These are phyloP conservation scores for Corchorus olitorius DNA, from an alignment of 345 rosid species.

Conservation along the genomic window DNA sequence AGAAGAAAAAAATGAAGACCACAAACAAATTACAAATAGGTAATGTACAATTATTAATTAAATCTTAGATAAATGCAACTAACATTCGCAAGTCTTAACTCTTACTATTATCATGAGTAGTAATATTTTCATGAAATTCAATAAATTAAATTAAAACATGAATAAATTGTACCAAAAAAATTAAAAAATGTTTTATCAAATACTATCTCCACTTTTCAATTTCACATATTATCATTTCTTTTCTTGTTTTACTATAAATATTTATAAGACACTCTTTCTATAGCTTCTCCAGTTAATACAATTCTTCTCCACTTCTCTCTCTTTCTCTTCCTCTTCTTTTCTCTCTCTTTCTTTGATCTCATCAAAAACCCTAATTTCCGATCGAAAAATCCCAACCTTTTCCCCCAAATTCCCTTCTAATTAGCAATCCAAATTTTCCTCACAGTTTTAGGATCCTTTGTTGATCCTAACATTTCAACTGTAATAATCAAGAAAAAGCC, in stretches of 20 bases:
- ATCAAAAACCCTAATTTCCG: slow-evolving; percentile 54
- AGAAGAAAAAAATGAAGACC: too few relatives aligned
- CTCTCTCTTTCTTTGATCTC: slow-evolving; percentile 44
- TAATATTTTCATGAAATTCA: too few relatives aligned
- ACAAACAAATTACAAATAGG: too few relatives aligned
- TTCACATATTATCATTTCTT: neutral
- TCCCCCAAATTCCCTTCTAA: neutral
- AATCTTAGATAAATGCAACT: neutral
- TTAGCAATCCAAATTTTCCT: neutral
- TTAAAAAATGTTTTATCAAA: neutral
- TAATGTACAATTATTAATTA: too few relatives aligned
- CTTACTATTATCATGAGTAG: neutral
- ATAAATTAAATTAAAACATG: too few relatives aligned
- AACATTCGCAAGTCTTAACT: neutral
- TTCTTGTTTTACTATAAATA: slow-evolving; percentile 6
- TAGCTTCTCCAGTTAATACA: slow-evolving; percentile 28
- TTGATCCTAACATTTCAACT: neutral
- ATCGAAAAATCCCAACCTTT: slow-evolving; percentile 26
- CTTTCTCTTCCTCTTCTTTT: neutral
- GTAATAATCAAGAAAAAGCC: slow-evolving; percentile 30
- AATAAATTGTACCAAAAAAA: too few relatives aligned
- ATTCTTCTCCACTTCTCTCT: slow-evolving; percentile 37
- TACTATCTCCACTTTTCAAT: neutral
- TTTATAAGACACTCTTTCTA: slow-evolving; percentile 23
- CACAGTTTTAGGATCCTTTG: slow-evolving; percentile 20